Conservation (phyloP, 129 eudicot genomes). For the Logfia minima region DNA sequence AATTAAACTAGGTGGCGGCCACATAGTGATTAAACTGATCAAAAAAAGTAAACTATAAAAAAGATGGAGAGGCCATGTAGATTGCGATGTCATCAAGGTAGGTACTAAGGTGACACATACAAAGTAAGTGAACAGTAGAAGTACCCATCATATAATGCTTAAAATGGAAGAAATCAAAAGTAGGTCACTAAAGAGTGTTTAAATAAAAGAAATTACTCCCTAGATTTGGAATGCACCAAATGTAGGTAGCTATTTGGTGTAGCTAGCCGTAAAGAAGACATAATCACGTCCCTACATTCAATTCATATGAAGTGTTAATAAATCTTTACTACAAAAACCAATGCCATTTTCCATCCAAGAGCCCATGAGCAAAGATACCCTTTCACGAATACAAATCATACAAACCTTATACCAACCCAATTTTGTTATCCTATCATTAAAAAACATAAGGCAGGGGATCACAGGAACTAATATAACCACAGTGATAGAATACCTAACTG, state of each 20-base stretch:
- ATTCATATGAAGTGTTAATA: neutral
- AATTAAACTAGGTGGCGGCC: neutral
- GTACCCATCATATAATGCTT: neutral
- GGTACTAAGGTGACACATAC: neutral
- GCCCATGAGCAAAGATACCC: neutral
- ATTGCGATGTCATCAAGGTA: neutral
- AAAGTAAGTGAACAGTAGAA: neutral
- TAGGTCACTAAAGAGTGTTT: too few species aligned
- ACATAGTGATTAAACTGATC: too few species aligned
- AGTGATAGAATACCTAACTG: neutral
- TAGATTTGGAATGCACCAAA: too few species aligned
- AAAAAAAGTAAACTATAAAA: too few species aligned
- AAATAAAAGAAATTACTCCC: too few species aligned
- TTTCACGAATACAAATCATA: too few species aligned
- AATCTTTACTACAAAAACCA: neutral
- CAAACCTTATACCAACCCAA: constrained; percentile 6
- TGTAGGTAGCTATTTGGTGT: too few species aligned
- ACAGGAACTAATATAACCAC: neutral
- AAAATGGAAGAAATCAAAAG: neutral
- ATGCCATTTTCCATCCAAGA: neutral
- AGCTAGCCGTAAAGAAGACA: too few species aligned
- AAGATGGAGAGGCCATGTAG: neutral
- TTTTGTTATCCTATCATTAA: neutral
- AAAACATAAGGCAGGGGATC: neutral
- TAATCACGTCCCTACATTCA: neutral